Conservation (phyloP, 805 yeast species). For the Saccharomycopsis schoenii region DNA sequence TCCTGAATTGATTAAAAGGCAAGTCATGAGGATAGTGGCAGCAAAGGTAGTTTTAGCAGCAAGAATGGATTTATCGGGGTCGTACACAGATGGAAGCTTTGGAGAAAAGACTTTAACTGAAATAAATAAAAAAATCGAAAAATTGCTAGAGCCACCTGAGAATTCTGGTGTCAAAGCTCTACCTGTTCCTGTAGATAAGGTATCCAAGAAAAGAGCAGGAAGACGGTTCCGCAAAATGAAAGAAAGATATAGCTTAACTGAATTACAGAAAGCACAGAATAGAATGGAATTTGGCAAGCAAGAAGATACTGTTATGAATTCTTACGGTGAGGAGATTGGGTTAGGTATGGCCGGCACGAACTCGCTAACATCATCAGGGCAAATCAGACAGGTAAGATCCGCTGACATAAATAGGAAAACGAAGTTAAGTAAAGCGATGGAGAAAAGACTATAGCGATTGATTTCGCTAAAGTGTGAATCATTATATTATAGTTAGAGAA, state of each 20-base stretch:
- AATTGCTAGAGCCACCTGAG: slow-evolving; percentile 71
- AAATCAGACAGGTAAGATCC: slow-evolving; percentile 1
- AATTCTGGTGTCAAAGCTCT: slow-evolving; percentile 49
- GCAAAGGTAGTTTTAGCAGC: slow-evolving; percentile 79
- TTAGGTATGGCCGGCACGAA: slow-evolving; percentile 54
- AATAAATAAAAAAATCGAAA: slow-evolving; percentile 53
- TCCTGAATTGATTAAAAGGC: slow-evolving; percentile 51
- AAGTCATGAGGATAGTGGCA: slow-evolving; percentile 68
- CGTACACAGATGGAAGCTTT: slow-evolving; percentile 34
- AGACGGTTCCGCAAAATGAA: slow-evolving; percentile 67
- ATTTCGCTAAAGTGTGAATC: no score
- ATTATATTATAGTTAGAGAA: no score
- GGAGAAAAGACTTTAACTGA: slow-evolving; percentile 58
- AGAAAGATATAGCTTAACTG: slow-evolving; percentile 73
- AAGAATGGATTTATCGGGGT: slow-evolving; percentile 55
- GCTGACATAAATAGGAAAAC: not conserved
- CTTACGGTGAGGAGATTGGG: slow-evolving; percentile 75
- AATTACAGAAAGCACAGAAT: slow-evolving; percentile 73
- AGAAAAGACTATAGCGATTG: not conserved
- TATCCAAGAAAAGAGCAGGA: slow-evolving; percentile 83
- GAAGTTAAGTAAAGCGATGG: slow-evolving; percentile 3
- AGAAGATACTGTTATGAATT: slow-evolving; percentile 52
- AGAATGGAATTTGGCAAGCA: slow-evolving; percentile 72
- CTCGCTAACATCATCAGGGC: slow-evolving; percentile 13
- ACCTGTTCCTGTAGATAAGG: slow-evolving; percentile 63